Conservation (phyloP, 345 rosid genomes). For the Salix dunnii region DNA sequence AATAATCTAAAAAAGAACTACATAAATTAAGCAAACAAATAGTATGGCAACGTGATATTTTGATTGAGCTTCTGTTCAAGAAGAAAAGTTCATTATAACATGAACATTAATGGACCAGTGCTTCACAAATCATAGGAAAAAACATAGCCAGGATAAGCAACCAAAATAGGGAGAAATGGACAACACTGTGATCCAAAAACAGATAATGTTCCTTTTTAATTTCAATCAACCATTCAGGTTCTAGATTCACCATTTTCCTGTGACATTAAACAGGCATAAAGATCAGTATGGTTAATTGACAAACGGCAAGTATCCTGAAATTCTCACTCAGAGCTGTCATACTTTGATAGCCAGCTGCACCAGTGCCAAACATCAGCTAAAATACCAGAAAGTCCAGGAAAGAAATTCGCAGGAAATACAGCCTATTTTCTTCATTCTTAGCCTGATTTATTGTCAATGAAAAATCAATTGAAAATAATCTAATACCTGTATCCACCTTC, state of each 20-base stretch:
- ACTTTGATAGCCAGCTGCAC: neutral
- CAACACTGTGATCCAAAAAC: neutral
- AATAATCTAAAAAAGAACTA: neutral
- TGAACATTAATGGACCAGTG: neutral
- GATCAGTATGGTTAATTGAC: neutral
- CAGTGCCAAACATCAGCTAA: neutral
- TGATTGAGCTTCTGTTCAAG: neutral
- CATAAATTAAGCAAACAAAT: neutral
- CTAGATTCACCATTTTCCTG: neutral
- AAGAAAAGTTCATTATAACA: neutral
- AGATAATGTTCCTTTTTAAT: neutral
- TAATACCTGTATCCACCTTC: conserved; percentile 43
- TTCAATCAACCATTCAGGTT: neutral
- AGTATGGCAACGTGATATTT: no score
- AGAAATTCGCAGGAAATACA: neutral
- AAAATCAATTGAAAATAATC: neutral
- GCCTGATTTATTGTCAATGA: neutral
- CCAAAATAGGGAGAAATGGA: neutral
- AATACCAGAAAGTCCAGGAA: neutral
- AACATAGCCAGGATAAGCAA: neutral
- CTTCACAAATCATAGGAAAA: neutral
- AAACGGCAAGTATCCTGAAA: neutral
- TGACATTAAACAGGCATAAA: neutral
- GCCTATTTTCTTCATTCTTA: neutral
- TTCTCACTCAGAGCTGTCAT: neutral